A percentile compares a stretch with the other conserved stretches of the same genome.
Evolutionary conservation across 1,139 yeast genomes (phyloP).

Genomic region (Yarrowia galli): DNA sequence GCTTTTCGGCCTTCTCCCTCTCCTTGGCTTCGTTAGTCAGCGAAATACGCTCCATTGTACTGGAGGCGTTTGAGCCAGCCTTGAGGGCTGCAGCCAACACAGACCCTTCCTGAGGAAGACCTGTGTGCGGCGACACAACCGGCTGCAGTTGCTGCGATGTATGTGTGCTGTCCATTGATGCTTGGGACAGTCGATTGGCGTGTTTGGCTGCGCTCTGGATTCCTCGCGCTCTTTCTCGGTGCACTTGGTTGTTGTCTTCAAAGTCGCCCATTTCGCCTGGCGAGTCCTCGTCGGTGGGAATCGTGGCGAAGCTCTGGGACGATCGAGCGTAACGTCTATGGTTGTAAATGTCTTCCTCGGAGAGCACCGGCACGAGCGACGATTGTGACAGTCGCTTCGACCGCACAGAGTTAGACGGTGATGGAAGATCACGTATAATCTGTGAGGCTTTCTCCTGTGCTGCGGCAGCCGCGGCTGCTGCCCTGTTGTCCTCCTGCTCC

Average conservation of each 20-base stretch:
- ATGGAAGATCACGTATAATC: conserved; percentile 22
- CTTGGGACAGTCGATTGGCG: conserved; percentile 37
- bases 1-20: conserved; percentile 31
- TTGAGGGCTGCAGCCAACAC: conserved; percentile 36
- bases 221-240: conserved; percentile 10
- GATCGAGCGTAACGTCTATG: conserved; percentile 19
- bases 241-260: conserved; percentile 16
- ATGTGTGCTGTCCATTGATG: conserved; percentile 23
- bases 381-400: conserved; percentile 30
- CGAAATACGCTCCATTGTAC: conserved; percentile 34
- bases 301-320: conserved; percentile 30
- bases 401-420: conserved; percentile 26
- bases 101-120: conserved; percentile 34
- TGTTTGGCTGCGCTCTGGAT: conserved; percentile 36
- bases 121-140: conserved; percentile 32
- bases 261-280: conserved; percentile 35
- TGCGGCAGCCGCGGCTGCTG: conserved; percentile 5
- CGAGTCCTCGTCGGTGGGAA: conserved; percentile 36
- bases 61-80: conserved; percentile 36
- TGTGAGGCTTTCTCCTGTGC: conserved; percentile 15
- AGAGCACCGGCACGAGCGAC: conserved; percentile 25
- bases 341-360: conserved; percentile 32
- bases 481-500: conserved; percentile 19
- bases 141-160: conserved; percentile 20
- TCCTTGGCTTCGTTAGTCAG: conserved; percentile 33